Base-by-base conservation (phyloP, 1,139 yeast genomes). In the Pneumocystis sp. region DNA sequence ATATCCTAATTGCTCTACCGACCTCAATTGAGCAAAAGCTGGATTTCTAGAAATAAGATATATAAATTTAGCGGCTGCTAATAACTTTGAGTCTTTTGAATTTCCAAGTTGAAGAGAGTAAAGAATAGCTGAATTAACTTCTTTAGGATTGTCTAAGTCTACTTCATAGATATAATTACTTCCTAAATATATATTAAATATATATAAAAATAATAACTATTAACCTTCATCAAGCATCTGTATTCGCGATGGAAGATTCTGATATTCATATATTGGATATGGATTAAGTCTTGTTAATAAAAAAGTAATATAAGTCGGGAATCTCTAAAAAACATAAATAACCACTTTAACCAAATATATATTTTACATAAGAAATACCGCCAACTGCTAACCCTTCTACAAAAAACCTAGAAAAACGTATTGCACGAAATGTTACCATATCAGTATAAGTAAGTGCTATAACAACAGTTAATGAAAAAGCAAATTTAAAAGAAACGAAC, bases 1-100 rank as follows among this genome's bases (percentile, higher is more conserved):
- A 72, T 88, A 88, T 1, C 96, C 96, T 50, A 88, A 79, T 74
- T 93, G 97, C 75, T 93, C 98, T 71, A 89, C 86, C 2, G 98
- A 93, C 75, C 98, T 82, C 66, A 93, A 80, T 69, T 87, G 89
- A 73, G 89, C 86, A 75, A 93, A 93, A 65, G 91, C 87, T 1
- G 97, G 97, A 73, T 91, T 97, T 68, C 82, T 83, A 63, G 87
- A 79, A 68, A 90, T 80, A 66, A 88, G 90, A 0, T 86, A 82
- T 63, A 89, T 75, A 65, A 93, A 76, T 64, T 87, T 90, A 25
- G 86, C 79, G 65, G 83, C 73, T 0, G 89, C 81, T 61, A 79
- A 73, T 25, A 72, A 65, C 31, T 73, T 71, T 7, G 71, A 65
- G 63, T 78, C 76, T 59, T 72, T 70, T 77, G 81, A 74, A 50